Base-by-base conservation (phyloP, 768 basidiomycete species). In the Steccherinum ochraceum region DNA sequence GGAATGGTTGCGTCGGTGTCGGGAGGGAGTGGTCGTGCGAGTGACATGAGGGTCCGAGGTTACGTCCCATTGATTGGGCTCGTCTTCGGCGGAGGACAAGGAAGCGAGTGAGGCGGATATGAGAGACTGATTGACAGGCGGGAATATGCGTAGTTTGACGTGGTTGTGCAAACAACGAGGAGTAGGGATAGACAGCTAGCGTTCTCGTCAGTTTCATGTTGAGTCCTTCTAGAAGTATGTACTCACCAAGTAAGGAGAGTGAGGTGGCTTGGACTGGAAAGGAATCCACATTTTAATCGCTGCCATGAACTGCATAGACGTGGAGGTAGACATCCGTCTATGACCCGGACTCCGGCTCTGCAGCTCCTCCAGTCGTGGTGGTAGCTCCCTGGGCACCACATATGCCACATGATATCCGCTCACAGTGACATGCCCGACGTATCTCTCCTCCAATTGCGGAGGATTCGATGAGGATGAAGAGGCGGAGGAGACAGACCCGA, bases 151-250 rank as follows among this genome's bases (percentile, higher is more conserved):
- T 30, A 91, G 69, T 58, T 77, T 83, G 56, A 91, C 77, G 53
- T 79, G 77, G 56, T 91, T 91, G 51, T 84, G 84, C 26, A 91
- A 68, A 58, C 89, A 91, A 24, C 86, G 80, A 11, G 89, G 88
- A 11, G 80, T 77, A 2, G 89, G 88, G 46, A 91, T 83, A 2
- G 86, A 81, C 49, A 91, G 73, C 88, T 90, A 55, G 16, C n/a
- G n/a, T n/a, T n/a, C n/a, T n/a, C n/a, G n/a, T n/a, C n/a, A n/a
- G n/a, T n/a, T n/a, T n/a, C n/a, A n/a, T n/a, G n/a, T n/a, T n/a
- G n/a, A n/a, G n/a, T n/a, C n/a, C n/a, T n/a, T n/a, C n/a, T n/a
- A n/a, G n/a, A n/a, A n/a, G n/a, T n/a, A 50, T n/a, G 49, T 20
- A 56, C 62, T 56, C 52, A 88, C 88, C 56, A 89, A 68, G 67